Base-by-base conservation (phyloP, 331 rosid genomes). In the Spiraea crenata region DNA sequence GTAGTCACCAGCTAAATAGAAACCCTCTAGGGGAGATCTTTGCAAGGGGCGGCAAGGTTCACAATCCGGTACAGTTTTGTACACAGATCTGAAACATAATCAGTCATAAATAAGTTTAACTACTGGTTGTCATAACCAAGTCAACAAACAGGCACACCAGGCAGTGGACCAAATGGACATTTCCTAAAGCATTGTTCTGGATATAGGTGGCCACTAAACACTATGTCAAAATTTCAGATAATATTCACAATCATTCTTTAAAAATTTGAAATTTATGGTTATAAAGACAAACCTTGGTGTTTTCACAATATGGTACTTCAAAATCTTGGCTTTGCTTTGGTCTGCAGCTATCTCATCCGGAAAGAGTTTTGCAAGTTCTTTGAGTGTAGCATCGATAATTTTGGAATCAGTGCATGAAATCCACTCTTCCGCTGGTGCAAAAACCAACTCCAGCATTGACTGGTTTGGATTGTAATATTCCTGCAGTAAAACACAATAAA, bases 381-480 rank as follows among this genome's bases (percentile, higher is more conserved):
- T 70, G 91, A 93, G 88, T 17, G 99, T 91, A 47, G 99, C 99
- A 16, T 74, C 82, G 63, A 93, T 89, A 67, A 93, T 93, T 63
- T 93, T 97, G 7, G 89, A 81, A 72, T 93, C 96, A 60, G 89
- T 89, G 44, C 92, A 54, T 9, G 95, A 91, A 77, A 93, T 79
- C 99, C 99, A 93, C 74, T 91, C 96, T 81, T 93, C 95, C 6
- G 97, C 99, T 51, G 99, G 99, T 39, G 99, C 97, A 75, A 93
- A 93, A 76, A 93, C 99, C 84, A 93, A 85, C 85, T 93, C 99
- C 75, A 93, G 83, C 99, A 93, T 91, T 40, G 99, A 93, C 75
- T 82, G 85, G 79, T 86, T 91, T 46, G 99, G 97, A 84, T 74
- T 77, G 74, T 91, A 93, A 85, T 93, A 93, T 81, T 93, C 99